Evolutionary conservation across 2,329 filamentous ascomycete genomes (phyloP).

Genomic region (Calonectria pseudoturangicola): DNA sequence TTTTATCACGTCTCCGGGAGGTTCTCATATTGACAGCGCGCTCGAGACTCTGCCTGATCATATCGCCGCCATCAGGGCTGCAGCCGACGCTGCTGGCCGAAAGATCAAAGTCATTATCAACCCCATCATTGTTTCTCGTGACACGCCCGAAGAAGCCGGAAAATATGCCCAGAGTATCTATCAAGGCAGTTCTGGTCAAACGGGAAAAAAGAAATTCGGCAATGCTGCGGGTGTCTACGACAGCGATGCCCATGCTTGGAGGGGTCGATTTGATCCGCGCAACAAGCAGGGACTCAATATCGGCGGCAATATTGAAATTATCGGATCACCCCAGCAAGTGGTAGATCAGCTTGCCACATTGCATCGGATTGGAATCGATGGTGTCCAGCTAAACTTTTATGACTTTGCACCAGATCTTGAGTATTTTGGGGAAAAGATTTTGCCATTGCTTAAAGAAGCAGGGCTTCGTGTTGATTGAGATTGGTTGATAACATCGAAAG

Average conservation of each 20-base stretch:
- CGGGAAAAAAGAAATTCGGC: slow-evolving; percentile 3
- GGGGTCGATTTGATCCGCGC: neutral
- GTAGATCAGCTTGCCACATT: neutral
- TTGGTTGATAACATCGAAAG: too few relatives aligned
- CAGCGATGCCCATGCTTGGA: slow-evolving; percentile 12
- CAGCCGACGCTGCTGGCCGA: slow-evolving; percentile 1
- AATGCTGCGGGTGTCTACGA: slow-evolving; percentile 11
- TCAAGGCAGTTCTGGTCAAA: neutral
- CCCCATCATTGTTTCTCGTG: neutral
- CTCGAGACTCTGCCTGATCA: slow-evolving; percentile 3
- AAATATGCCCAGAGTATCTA: neutral
- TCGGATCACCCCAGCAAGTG: neutral
- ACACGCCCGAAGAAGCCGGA: neutral
- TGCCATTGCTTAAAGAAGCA: slow-evolving; percentile 3
- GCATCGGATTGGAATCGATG: neutral
- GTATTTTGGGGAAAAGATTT: neutral
- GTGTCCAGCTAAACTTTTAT: slow-evolving; percentile 5
- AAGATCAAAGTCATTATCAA: slow-evolving; percentile 2
- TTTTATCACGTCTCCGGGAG: slow-evolving; percentile 1
- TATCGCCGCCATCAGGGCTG: slow-evolving; percentile 1
- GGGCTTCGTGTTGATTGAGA: slow-evolving; percentile 3
- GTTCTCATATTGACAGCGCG: slow-evolving; percentile 2
- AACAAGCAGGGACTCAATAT: slow-evolving; percentile 5
- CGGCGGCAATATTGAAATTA: slow-evolving; percentile 11
- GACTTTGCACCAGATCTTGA: slow-evolving; percentile 4